Conservation (phyloP, 2,329 filamentous ascomycete species). For the Fusarium sp. region DNA sequence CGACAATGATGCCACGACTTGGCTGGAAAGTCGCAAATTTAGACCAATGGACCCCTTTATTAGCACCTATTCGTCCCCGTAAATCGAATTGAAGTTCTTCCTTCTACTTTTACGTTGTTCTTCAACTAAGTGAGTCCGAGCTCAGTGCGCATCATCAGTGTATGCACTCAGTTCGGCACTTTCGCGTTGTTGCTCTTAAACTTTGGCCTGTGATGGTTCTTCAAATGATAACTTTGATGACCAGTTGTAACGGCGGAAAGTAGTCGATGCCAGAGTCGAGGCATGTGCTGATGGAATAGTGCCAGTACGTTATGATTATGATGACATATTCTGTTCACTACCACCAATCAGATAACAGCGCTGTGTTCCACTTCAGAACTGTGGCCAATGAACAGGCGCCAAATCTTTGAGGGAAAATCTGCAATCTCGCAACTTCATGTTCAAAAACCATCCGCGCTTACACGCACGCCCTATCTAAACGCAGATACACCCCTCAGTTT, state of each 20-base stretch:
- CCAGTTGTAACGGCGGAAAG: constrained; percentile 24
- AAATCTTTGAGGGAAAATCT: constrained; percentile 25
- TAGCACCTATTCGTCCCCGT: constrained; percentile 6
- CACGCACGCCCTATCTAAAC: constrained; percentile 30
- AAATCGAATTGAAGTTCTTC: constrained; percentile 14
- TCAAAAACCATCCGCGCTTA: constrained; percentile 35
- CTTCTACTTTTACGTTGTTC: neutral
- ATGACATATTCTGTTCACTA: constrained; percentile 39
- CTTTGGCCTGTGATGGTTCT: constrained; percentile 7
- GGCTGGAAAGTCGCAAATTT: constrained; percentile 34
- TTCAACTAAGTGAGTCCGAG: neutral
- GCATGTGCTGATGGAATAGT: constrained; percentile 47
- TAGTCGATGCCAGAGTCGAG: constrained; percentile 19
- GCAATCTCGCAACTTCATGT: constrained; percentile 42
- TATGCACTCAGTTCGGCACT: constrained; percentile 6
- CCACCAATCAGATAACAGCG: constrained; percentile 39
- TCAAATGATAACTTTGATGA: constrained; percentile 2
- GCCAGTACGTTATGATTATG: constrained; percentile 41
- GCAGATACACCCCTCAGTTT: constrained; percentile 7
- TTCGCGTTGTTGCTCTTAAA: constrained; percentile 16
- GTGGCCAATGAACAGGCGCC: constrained; percentile 27
- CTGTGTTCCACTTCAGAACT: constrained; percentile 23
- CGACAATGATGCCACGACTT: constrained; percentile 46
- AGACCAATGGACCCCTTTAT: constrained; percentile 21
- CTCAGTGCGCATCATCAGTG: neutral